phyloP scores from a whole-genome alignment of 192 early-diverging fungal genomes.

The Entomortierella parvispora region DNA sequence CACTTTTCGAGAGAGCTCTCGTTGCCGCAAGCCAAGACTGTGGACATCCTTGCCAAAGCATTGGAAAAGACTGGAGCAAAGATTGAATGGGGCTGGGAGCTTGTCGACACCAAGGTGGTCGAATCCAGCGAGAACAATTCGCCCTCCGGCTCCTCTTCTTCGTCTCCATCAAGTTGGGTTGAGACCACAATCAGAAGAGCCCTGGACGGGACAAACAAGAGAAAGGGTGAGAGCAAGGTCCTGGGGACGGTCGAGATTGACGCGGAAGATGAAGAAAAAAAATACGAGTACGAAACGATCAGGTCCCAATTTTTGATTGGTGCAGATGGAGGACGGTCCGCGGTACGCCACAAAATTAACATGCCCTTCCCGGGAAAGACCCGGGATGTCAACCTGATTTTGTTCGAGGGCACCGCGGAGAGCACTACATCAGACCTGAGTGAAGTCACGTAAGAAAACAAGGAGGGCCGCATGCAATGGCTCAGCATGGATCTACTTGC shows the following conservation, averaged over 20 bases:
- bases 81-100: conserved; percentile 7
- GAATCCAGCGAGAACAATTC: neutral
- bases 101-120: conserved; percentile 18
- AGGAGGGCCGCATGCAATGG: too few relatives aligned
- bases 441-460: conserved; percentile 10
- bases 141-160: too few relatives aligned
- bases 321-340: conserved; percentile 30
- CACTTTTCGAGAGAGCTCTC: too few relatives aligned
- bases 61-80: conserved; percentile 1
- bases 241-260: conserved; percentile 9
- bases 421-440: neutral
- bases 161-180: too few relatives aligned
- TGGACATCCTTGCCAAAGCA: neutral
- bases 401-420: conserved; percentile 19
- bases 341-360: conserved; percentile 22
- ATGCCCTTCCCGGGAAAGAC: conserved; percentile 22
- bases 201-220: neutral
- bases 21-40: neutral
- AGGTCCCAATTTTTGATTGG: conserved; percentile 32
- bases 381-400: conserved; percentile 16
- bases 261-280: conserved; percentile 1
- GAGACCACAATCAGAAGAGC: conserved; percentile 17
- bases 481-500: too few relatives aligned
- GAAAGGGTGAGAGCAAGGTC: neutral
- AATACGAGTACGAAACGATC: conserved; percentile 12